Evolutionary conservation across 305 asterid genomes (phyloP).

Genomic region (Plantago lanceolata): DNA sequence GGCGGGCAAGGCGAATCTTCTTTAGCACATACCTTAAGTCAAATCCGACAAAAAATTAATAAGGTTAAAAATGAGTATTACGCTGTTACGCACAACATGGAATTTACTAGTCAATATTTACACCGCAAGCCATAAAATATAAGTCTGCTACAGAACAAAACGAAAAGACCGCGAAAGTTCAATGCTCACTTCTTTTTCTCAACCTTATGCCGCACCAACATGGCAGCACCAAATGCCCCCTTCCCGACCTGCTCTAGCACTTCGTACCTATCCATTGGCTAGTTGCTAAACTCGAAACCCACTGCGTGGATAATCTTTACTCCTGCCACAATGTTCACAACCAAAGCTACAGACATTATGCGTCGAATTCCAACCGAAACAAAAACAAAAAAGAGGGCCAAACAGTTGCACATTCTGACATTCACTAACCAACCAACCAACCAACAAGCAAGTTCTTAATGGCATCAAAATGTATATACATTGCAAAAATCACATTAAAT

Average conservation of each 20-base stretch:
- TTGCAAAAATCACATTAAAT: constrained; percentile 25
- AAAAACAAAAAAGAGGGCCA: background rate
- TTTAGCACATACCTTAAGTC: constrained; percentile 73
- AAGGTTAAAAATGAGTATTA: constrained; percentile 17
- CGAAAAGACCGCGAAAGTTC: constrained; percentile 3
- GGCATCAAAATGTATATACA: constrained; percentile 14
- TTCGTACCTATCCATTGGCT: constrained; percentile 78
- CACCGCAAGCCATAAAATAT: constrained; percentile 9
- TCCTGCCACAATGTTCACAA: constrained; percentile 28
- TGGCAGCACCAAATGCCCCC: constrained; percentile 93
- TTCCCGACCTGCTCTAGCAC: constrained; percentile 85
- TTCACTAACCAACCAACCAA: too few species aligned
- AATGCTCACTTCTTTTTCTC: constrained; percentile 77
- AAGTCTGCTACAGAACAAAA: constrained; percentile 11
- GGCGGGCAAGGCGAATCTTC: constrained; percentile 95
- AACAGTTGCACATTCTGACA: constrained; percentile 11
- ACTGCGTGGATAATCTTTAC: constrained; percentile 19
- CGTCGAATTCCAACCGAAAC: too few species aligned
- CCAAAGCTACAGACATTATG: too few species aligned
- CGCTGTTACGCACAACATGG: constrained; percentile 17
- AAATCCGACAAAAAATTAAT: constrained; percentile 21
- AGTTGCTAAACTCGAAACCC: constrained; percentile 10
- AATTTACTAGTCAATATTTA: constrained; percentile 2
- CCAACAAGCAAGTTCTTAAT: constrained; percentile 9
- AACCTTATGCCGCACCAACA: constrained; percentile 76